These are phyloP conservation scores for Naganishia antarctica DNA, from an alignment of 768 basidiomycete species.

Conservation along the genomic window DNA sequence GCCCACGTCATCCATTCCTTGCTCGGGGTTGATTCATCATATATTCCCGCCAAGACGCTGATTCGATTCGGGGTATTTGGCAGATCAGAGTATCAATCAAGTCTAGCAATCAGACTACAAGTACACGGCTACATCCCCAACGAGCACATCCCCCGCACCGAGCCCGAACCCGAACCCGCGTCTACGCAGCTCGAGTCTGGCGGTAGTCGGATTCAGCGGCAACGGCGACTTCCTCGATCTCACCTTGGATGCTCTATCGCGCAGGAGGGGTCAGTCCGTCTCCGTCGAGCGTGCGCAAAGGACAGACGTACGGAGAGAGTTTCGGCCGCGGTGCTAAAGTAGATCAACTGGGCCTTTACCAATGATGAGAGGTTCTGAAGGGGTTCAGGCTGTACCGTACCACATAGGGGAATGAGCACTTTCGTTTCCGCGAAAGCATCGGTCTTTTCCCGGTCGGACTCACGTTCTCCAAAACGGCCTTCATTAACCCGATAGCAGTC, in stretches of 20 bases:
- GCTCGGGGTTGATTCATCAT: no score
- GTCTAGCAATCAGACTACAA: no score
- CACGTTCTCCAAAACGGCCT: slow-evolving; percentile 96
- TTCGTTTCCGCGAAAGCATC: no score
- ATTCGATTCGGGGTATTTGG: no score
- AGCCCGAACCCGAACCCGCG: no score
- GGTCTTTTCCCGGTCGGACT: slow-evolving; percentile 48
- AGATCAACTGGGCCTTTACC: slow-evolving; percentile 69
- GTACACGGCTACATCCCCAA: no score
- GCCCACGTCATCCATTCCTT: no score
- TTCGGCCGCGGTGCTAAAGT: slow-evolving; percentile 50
- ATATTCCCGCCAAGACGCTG: no score
- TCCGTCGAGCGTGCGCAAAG: no score
- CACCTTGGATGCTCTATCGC: slow-evolving; percentile 63
- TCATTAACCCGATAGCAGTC: slow-evolving; percentile 92
- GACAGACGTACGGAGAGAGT: slow-evolving; percentile 51
- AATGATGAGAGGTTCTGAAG: slow-evolving; percentile 90
- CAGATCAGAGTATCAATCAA: no score
- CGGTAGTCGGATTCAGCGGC: slow-evolving; percentile 95
- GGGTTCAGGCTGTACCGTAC: slow-evolving; percentile 71
- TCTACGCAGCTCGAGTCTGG: slow-evolving; percentile 49
- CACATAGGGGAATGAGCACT: no score
- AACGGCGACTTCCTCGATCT: slow-evolving; percentile 86
- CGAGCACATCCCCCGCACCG: no score
- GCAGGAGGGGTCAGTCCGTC: not conserved